These are phyloP conservation scores for Balakata baccata DNA, from an alignment of 345 rosid species.

Conservation along the genomic window DNA sequence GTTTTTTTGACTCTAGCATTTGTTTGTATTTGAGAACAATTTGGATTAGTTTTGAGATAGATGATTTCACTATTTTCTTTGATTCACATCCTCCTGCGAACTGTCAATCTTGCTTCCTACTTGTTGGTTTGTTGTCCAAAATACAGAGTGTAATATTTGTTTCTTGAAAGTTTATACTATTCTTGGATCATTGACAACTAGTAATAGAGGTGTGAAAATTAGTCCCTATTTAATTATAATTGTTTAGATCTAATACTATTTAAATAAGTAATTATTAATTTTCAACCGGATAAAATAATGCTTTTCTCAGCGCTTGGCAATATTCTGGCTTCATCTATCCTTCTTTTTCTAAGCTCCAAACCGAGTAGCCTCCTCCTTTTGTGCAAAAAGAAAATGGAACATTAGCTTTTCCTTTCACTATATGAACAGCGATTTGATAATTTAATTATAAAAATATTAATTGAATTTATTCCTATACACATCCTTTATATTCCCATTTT, in stretches of 20 bases:
- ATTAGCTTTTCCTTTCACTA: background rate
- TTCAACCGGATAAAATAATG: too few species aligned
- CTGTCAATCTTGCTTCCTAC: background rate
- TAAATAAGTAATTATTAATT: too few species aligned
- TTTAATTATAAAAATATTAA: too few species aligned
- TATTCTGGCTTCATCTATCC: background rate
- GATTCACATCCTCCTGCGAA: background rate
- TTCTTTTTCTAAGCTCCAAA: background rate
- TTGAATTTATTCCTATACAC: too few species aligned
- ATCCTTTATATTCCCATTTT: too few species aligned
- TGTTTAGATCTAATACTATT: background rate
- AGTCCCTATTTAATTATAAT: too few species aligned
- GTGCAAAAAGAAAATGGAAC: background rate
- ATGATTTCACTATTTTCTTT: background rate
- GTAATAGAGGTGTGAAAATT: too few species aligned
- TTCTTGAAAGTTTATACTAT: background rate
- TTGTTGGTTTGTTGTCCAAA: background rate
- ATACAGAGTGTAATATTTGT: background rate
- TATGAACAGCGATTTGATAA: background rate
- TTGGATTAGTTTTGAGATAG: background rate
- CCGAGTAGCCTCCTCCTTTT: background rate
- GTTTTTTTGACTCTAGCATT: background rate
- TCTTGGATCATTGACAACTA: background rate
- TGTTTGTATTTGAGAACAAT: background rate
- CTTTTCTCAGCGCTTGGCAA: background rate